A percentile compares a stretch with the other conserved stretches of the same genome.
Conservation (phyloP, 805 yeast species). For the Teunomyces pallodes region DNA sequence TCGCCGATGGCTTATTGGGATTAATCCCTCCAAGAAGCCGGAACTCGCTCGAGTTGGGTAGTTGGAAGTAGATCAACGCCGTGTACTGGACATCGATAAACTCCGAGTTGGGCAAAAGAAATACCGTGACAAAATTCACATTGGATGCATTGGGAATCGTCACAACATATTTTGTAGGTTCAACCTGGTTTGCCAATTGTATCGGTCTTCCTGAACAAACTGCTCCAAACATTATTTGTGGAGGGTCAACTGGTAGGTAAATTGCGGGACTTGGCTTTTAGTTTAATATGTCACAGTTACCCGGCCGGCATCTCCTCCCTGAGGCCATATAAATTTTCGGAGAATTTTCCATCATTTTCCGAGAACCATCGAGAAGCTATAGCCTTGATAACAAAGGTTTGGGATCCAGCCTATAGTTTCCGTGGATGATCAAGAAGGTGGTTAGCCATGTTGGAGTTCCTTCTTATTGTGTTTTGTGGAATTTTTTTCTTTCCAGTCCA, state of each 20-base stretch:
- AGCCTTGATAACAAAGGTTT: constrained; percentile 7
- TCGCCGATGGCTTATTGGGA: constrained; percentile 80
- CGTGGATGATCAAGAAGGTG: constrained; percentile 18
- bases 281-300: constrained; percentile 5
- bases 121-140: constrained; percentile 77
- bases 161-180: constrained; percentile 62
- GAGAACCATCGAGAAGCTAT: neutral
- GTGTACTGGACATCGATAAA: constrained; percentile 62
- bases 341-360: neutral
- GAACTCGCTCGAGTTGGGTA: constrained; percentile 62
- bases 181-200: constrained; percentile 62
- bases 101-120: constrained; percentile 78
- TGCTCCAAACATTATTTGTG: constrained; percentile 60
- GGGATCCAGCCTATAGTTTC: constrained; percentile 3
- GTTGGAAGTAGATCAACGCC: constrained; percentile 86
- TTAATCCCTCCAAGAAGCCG: constrained; percentile 64
- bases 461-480: constrained; percentile 2
- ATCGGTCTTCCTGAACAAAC: constrained; percentile 72
- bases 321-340: neutral
- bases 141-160: constrained; percentile 60
- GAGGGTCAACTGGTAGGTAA: no score
- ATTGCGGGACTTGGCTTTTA: constrained; percentile 4
- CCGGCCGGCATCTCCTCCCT: neutral
- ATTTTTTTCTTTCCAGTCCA: neutral
- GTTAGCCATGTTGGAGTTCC: constrained; percentile 7